These are phyloP conservation scores for Scedosporium minutisporum DNA, from an alignment of 2,329 filamentous ascomycete genomes.

Conservation along the genomic window DNA sequence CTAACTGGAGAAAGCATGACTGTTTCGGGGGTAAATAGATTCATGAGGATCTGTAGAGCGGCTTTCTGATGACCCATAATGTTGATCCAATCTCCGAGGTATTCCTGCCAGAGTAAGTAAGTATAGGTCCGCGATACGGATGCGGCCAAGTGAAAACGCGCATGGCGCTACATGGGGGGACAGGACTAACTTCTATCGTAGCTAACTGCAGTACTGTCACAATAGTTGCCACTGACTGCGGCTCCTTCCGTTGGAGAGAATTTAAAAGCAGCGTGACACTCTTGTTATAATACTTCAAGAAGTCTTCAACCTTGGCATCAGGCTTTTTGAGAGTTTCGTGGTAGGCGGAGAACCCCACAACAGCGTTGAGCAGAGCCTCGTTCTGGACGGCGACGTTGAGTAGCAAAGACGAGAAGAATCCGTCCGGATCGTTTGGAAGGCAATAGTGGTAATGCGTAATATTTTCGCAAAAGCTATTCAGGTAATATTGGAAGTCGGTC, in stretches of 20 bases:
- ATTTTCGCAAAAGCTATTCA: conserved; percentile 68
- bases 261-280: conserved; percentile 69
- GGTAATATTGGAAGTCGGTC: conserved; percentile 64
- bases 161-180: not conserved
- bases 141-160: not conserved
- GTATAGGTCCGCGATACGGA: conserved; percentile 7
- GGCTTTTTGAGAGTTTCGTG: conserved; percentile 65
- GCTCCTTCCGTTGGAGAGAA: conserved; percentile 60
- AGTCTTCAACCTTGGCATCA: conserved; percentile 66
- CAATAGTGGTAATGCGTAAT: conserved; percentile 78
- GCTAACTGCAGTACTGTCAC: conserved; percentile 85
- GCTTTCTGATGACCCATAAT: conserved; percentile 87
- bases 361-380: conserved; percentile 74
- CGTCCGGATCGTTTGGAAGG: conserved; percentile 57
- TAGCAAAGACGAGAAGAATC: conserved; percentile 66
- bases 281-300: conserved; percentile 82
- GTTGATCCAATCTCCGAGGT: conserved; percentile 91
- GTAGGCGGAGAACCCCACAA: conserved; percentile 84
- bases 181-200: conserved; percentile 68
- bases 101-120: conserved; percentile 54
- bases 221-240: conserved; percentile 63
- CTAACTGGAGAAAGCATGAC: conserved; percentile 62
- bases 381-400: conserved; percentile 62
- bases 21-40: conserved; percentile 67
- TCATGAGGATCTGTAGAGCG: conserved; percentile 69